Conservation (phyloP, 78 protist genomes). For the Dictyostelium citrinum region DNA sequence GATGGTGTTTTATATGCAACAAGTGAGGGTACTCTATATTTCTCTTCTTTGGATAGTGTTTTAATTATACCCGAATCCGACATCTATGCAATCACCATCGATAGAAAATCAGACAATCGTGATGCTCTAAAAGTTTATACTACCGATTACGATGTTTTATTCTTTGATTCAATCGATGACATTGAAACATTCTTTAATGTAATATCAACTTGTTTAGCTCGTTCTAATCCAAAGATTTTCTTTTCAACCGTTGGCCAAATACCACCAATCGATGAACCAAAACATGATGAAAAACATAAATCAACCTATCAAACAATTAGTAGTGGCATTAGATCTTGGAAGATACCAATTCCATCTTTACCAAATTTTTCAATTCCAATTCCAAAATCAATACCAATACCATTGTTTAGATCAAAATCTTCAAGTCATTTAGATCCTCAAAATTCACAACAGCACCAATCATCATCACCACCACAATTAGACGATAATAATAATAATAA, state of each 20-base stretch:
- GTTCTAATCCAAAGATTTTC: not conserved
- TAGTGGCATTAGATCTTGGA: slow-evolving; percentile 6
- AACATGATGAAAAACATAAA: not conserved
- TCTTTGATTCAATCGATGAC: slow-evolving; percentile 43
- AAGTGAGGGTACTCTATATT: slow-evolving; percentile 11
- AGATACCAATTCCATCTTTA: not conserved
- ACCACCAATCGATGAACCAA: slow-evolving; percentile 4
- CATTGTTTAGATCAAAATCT: slow-evolving; percentile 60
- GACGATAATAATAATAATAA: not conserved
- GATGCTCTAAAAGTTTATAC: slow-evolving; percentile 27
- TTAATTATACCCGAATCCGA: slow-evolving; percentile 21
- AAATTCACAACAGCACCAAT: not conserved
- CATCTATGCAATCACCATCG: slow-evolving; percentile 15
- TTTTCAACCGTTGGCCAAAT: not conserved
- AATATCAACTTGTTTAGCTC: not conserved
- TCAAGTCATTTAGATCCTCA: not conserved
- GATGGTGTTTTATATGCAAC: slow-evolving; percentile 45
- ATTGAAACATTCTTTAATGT: not conserved
- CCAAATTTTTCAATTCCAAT: not conserved
- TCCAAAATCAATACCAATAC: slow-evolving; percentile 7
- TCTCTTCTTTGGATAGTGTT: not conserved
- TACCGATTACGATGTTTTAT: not conserved
- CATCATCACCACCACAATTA: not conserved
- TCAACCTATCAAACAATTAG: not conserved
- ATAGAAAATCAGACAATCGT: slow-evolving; percentile 19